Conservation (phyloP, 305 asterid species). For the Fraxinus dipetala region DNA sequence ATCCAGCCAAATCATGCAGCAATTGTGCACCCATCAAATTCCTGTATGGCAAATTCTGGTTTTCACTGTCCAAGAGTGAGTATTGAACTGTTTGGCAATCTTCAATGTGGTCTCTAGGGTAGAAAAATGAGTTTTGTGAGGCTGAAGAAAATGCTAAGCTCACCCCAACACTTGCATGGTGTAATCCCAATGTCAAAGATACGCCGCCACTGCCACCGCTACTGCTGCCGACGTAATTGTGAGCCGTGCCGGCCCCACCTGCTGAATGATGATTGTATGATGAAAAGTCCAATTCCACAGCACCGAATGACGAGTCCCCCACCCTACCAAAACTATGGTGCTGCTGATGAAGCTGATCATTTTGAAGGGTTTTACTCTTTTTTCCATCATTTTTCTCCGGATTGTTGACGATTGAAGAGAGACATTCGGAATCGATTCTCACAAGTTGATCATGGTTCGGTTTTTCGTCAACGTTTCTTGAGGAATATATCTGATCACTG, state of each 20-base stretch:
- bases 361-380: conserved; percentile 25
- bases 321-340: conserved; percentile 26
- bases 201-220: conserved; percentile 45
- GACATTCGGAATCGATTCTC: conserved; percentile 72
- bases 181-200: conserved; percentile 76
- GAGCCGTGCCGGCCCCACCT: conserved; percentile 12
- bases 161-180: conserved; percentile 58
- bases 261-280: conserved; percentile 32
- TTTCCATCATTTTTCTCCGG: conserved; percentile 23
- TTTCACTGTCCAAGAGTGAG: conserved; percentile 69
- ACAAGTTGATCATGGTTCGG: conserved; percentile 62
- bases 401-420: conserved; percentile 66
- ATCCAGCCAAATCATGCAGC: conserved; percentile 84
- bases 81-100: conserved; percentile 64
- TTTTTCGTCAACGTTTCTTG: conserved; percentile 51
- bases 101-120: conserved; percentile 55
- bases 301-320: conserved; percentile 39
- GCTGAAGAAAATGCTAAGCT: conserved; percentile 51
- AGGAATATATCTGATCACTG: conserved; percentile 11
- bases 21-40: conserved; percentile 90
- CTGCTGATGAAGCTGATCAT: conserved; percentile 20
- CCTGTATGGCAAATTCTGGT: conserved; percentile 73
- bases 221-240: background rate
- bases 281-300: conserved; percentile 63
- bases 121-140: conserved; percentile 52